Conservation (phyloP, 2,329 filamentous ascomycete species). For the Ophiocordyceps robertsii region DNA sequence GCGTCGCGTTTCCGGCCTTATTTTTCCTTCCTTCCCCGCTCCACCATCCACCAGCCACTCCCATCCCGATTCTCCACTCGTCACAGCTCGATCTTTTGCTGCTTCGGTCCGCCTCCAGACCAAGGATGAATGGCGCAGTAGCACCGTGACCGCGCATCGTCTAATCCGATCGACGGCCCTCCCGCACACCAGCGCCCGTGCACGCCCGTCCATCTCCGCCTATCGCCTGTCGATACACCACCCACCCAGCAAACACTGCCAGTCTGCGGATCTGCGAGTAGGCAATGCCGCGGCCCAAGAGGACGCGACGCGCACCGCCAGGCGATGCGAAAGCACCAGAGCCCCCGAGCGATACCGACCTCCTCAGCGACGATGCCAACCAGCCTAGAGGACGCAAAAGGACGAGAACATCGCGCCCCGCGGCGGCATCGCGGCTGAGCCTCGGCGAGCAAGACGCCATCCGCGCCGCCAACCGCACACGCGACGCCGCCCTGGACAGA, state of each 20-base stretch:
- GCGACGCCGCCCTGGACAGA: conserved; percentile 22
- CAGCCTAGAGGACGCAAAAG: conserved; percentile 9
- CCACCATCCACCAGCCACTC: conserved; percentile 1
- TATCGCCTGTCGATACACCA: too few species aligned
- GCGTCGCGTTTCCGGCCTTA: conserved; percentile 14
- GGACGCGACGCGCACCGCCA: conserved; percentile 4
- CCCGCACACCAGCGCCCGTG: too few species aligned
- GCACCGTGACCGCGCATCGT: too few species aligned
- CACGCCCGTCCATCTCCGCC: too few species aligned
- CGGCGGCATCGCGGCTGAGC: conserved; percentile 4
- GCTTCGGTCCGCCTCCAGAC: not conserved
- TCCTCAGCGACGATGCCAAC: conserved; percentile 12
- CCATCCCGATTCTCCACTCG: not conserved
- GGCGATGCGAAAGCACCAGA: not conserved
- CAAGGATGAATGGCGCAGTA: not conserved
- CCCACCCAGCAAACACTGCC: too few species aligned
- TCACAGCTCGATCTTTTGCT: not conserved
- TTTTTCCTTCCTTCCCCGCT: conserved; percentile 9
- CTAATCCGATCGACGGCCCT: too few species aligned
- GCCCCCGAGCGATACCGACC: conserved; percentile 1
- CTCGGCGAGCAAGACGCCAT: conserved; percentile 13
- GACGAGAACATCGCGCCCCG: conserved; percentile 6
- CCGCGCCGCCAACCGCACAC: conserved; percentile 12
- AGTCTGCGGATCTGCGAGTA: too few species aligned
- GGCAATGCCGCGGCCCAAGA: conserved; percentile 7